These are phyloP conservation scores for Yarrowia porcina DNA, from an alignment of 805 yeast species.

Conservation along the genomic window DNA sequence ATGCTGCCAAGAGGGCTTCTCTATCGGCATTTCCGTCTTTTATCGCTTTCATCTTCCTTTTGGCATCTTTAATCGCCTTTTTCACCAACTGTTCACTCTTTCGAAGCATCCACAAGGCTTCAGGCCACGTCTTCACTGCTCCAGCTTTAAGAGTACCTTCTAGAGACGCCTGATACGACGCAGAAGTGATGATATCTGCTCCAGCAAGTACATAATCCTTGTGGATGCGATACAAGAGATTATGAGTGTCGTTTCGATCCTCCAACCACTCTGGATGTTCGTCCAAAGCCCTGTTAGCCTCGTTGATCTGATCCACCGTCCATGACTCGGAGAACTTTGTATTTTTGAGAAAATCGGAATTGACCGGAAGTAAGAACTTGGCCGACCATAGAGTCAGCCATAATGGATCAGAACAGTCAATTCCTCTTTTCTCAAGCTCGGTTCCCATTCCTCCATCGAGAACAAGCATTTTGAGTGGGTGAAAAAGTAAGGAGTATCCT, in stretches of 20 bases:
- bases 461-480: constrained; percentile 27
- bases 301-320: not conserved
- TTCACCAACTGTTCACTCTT: constrained; percentile 34
- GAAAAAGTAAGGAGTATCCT: too few relatives aligned
- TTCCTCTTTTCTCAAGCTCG: constrained; percentile 51
- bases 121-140: constrained; percentile 22
- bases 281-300: not conserved
- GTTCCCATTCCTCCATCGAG: constrained; percentile 68
- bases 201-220: constrained; percentile 51
- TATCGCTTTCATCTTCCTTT: too few relatives aligned
- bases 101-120: constrained; percentile 27
- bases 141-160: constrained; percentile 38
- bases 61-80: constrained; percentile 31
- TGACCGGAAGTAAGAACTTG: constrained; percentile 41
- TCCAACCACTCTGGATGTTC: constrained; percentile 16
- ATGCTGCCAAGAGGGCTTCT: constrained; percentile 49
- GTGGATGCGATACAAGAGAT: constrained; percentile 48
- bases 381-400: constrained; percentile 49
- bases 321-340: not conserved
- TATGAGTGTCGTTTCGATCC: constrained; percentile 47
- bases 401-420: constrained; percentile 41
- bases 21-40: constrained; percentile 19
- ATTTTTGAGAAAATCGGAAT: not conserved
- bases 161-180: constrained; percentile 60
- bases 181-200: constrained; percentile 52